phyloP scores from a whole-genome alignment of 2,329 filamentous ascomycete genomes.

The Zopfia rhizophila region DNA sequence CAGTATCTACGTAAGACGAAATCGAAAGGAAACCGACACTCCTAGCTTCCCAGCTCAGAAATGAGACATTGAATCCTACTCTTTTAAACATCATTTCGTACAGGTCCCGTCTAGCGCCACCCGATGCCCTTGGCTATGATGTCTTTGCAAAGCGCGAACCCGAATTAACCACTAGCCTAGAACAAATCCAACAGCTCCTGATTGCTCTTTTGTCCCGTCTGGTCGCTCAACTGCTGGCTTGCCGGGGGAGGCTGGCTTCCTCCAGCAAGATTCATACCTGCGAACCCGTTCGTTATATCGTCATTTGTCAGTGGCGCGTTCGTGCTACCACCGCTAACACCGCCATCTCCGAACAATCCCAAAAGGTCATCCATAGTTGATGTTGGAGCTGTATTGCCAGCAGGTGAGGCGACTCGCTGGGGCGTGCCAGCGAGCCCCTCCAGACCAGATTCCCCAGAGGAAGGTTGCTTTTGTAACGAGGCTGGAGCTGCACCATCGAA shows the following conservation, averaged over 20 bases:
- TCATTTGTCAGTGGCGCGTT: constrained; percentile 56
- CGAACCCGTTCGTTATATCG: constrained; percentile 83
- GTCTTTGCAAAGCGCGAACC: constrained; percentile 22
- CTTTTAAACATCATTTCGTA: constrained; percentile 27
- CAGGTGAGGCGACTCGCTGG: constrained; percentile 73
- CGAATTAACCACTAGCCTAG: constrained; percentile 39
- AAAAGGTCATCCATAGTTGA: constrained; percentile 83
- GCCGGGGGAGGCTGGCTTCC: constrained; percentile 72
- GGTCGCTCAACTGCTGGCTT: constrained; percentile 65
- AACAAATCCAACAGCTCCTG: constrained; percentile 67
- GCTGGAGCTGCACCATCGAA: constrained; percentile 94
- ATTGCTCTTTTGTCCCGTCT: constrained; percentile 65
- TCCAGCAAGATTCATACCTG: constrained; percentile 78
- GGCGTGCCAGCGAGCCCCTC: constrained; percentile 72
- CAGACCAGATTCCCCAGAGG: constrained; percentile 60
- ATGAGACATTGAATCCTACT: too few species aligned
- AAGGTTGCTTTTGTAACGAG: constrained; percentile 75
- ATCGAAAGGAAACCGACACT: too few species aligned
- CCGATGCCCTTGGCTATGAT: constrained; percentile 25
- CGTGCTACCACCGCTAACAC: constrained; percentile 43
- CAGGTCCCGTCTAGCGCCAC: constrained; percentile 22
- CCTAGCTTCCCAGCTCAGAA: too few species aligned
- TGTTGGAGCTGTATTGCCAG: constrained; percentile 55
- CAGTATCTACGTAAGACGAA: too few species aligned
- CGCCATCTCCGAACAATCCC: constrained; percentile 67